phyloP scores from a whole-genome alignment of 164 flowering plant species.

The Stephania yunnanensis region DNA sequence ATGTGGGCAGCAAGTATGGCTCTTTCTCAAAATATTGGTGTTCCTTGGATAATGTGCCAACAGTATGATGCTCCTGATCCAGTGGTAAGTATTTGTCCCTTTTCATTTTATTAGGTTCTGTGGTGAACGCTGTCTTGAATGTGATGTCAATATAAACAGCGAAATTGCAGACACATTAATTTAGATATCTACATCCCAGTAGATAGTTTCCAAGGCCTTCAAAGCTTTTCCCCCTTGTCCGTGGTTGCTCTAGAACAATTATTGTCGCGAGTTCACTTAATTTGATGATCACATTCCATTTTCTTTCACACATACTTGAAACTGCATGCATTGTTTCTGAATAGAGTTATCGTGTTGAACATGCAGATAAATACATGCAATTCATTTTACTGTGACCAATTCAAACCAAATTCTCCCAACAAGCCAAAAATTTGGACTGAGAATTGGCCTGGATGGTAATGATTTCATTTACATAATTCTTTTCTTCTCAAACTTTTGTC shows the following conservation, averaged over 20 bases:
- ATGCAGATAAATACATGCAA: slow-evolving; percentile 97
- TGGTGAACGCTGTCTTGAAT: neutral
- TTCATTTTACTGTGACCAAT: slow-evolving; percentile 87
- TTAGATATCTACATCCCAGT: neutral
- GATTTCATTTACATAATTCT: slow-evolving; percentile 6
- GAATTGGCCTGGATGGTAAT: slow-evolving; percentile 99
- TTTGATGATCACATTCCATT: neutral
- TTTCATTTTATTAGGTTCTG: neutral
- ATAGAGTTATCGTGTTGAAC: slow-evolving; percentile 1
- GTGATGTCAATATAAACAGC: neutral
- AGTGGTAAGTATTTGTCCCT: slow-evolving; percentile 48
- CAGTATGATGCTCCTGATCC: slow-evolving; percentile 89
- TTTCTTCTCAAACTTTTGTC: neutral
- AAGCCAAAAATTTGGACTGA: slow-evolving; percentile 98
- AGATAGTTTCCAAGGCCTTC: neutral
- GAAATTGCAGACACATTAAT: neutral
- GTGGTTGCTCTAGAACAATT: neutral
- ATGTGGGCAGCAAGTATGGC: slow-evolving; percentile 97
- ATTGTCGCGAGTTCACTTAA: neutral
- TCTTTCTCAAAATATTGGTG: slow-evolving; percentile 83
- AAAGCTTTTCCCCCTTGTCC: neutral
- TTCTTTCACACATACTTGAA: neutral
- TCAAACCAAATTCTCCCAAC: slow-evolving; percentile 63
- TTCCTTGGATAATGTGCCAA: slow-evolving; percentile 99
- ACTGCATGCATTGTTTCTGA: neutral